These are phyloP conservation scores for Akanthomyces uredinophilus DNA, from an alignment of 2,329 filamentous ascomycete genomes.

Conservation along the genomic window DNA sequence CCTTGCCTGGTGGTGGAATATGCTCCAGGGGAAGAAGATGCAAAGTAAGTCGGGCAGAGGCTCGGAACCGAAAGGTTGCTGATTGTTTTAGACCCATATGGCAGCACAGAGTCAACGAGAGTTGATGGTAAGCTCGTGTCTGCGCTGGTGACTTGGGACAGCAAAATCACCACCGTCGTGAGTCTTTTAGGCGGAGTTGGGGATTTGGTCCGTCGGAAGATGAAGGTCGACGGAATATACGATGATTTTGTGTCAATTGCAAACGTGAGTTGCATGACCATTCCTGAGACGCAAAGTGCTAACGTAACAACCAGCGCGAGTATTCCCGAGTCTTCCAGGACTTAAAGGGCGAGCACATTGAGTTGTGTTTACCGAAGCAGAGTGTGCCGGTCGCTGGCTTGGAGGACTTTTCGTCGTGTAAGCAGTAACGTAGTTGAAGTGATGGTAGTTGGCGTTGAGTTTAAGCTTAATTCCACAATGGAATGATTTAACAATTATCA, in stretches of 20 bases:
- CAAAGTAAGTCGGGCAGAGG: constrained; percentile 28
- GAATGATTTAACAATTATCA: not conserved
- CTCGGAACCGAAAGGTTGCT: not conserved
- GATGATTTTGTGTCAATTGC: constrained; percentile 30
- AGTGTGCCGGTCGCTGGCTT: constrained; percentile 23
- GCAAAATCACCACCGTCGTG: constrained; percentile 37
- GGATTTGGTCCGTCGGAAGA: constrained; percentile 33
- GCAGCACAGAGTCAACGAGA: constrained; percentile 36
- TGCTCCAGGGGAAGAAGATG: constrained; percentile 38
- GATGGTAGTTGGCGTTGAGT: not conserved
- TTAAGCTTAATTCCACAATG: not conserved
- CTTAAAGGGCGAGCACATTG: constrained; percentile 26
- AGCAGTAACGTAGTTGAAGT: not conserved
- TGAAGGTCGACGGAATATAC: constrained; percentile 34
- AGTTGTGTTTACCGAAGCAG: constrained; percentile 25
- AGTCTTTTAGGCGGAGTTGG: constrained; percentile 34
- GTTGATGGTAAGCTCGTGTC: constrained; percentile 35
- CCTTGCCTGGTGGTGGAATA: constrained; percentile 39
- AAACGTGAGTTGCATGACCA: constrained; percentile 17
- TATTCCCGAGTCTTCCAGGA: constrained; percentile 26
- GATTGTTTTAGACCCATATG: constrained; percentile 29
- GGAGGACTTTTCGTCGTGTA: constrained; percentile 24
- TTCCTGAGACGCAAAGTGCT: not conserved
- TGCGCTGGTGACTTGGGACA: constrained; percentile 39
- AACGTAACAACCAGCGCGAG: constrained; percentile 21